Evolutionary conservation across 306 rosid genomes (phyloP), one percentile per base, ranked within the genome.

Genomic region (Casuarina cunninghamiana): DNA sequence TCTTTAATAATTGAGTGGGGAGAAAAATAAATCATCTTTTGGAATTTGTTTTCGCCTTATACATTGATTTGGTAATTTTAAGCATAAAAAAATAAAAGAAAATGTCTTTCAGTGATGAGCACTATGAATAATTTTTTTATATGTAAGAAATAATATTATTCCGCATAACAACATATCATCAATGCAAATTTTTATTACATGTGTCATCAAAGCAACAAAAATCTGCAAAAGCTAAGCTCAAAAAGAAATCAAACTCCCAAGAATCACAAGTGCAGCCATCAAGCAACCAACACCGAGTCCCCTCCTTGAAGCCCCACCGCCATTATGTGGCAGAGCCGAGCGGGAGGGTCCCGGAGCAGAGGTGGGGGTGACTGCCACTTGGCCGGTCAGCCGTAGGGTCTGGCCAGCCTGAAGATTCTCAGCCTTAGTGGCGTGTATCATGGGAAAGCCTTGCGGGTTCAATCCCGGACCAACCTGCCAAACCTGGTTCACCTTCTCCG

Each of bases 391-490:
- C 8, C 53, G 2, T 2, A 84, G 49, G 0, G 69, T 70, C 38
- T 12, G 73, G 0, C 93, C 32, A 0, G 3, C 32, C 32, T 26
- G 2, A 0, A 84, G 80, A 57, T 87, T 92, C 1, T 69, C 60
- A 10, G 21, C 0, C 4, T 2, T 0, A 0, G 58, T 10, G 0
- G 0, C 73, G 35, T 92, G 97, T 2, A 2, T 44, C 0, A 0
- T 2, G 0, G 83, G 86, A 3, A 1, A 51, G 0, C 85, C 86
- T 3, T n/a, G 35, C 2, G 41, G 1, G 15, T 9, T 3, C 2
- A 84, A 79, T n/a, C 84, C 48, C 5, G 96, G 83, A 0, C 97
- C 97, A 19, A 86, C 96, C 79, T 92, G 97, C 97, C 97, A 92
- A 1, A 90, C 77, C 35, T 88, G 92, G 48, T 68, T 89, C 15